Conservation (phyloP, 306 rosid species). For the Rosa multiflora region DNA sequence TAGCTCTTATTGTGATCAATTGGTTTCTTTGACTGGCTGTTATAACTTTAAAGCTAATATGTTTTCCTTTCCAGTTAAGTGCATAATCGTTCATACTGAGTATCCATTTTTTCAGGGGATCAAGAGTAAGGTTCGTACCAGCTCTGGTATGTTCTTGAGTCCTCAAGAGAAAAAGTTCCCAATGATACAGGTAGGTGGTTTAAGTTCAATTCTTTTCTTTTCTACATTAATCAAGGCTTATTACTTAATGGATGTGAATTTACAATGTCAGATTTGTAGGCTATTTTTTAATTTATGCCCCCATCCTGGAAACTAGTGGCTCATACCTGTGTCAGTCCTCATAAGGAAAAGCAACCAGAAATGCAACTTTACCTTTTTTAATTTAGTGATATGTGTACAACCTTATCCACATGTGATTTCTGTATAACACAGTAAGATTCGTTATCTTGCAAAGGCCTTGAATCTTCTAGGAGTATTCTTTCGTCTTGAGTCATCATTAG, state of each 20-base stretch:
- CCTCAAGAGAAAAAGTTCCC: constrained; percentile 68
- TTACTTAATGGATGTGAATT: background rate
- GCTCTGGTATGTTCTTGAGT: constrained; percentile 93
- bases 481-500: background rate
- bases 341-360: background rate
- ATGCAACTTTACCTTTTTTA: background rate
- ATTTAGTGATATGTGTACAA: background rate
- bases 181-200: constrained; percentile 62
- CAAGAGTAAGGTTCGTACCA: constrained; percentile 85
- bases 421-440: background rate
- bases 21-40: background rate
- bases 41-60: background rate
- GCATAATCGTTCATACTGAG: background rate
- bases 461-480: background rate
- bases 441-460: background rate
- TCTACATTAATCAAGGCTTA: background rate
- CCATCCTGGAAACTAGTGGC: background rate
- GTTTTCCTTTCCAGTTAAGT: background rate
- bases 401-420: background rate
- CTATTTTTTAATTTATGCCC: background rate
- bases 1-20: background rate
- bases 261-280: background rate
- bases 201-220: constrained; percentile 1
- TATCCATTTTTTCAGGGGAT: constrained; percentile 60
- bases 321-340: background rate